A percentile compares a stretch with the other conserved stretches of the same genome.
Evolutionary conservation across 495 filamentous ascomycete species (phyloP).

Genomic region (Aspergillus bertholletiae): DNA sequence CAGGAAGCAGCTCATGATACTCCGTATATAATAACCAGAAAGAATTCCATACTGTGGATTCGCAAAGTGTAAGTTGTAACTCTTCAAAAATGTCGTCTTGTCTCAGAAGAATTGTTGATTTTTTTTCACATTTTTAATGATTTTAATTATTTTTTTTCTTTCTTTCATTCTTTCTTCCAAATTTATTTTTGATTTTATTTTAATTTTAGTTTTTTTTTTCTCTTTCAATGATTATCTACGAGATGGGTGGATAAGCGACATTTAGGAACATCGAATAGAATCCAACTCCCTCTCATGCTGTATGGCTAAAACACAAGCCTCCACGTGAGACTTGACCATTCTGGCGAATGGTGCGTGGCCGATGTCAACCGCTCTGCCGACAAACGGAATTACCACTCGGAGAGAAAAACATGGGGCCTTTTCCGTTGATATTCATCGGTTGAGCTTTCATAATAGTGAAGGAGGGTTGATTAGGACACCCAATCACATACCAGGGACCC

Average conservation of each 20-base stretch:
- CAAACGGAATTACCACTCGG: constrained; percentile 10
- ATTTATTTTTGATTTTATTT: background rate
- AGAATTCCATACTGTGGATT: no score
- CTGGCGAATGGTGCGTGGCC: background rate
- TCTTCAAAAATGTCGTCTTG: background rate
- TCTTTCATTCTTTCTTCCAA: background rate
- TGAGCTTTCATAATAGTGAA: background rate
- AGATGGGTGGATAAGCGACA: background rate
- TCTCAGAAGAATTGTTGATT: background rate
- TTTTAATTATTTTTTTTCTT: background rate
- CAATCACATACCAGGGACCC: background rate
- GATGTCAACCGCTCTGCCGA: constrained; percentile 7
- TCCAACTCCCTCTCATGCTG: background rate
- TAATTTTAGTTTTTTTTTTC: background rate
- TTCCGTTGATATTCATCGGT: background rate
- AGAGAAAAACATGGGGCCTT: background rate
- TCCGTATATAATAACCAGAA: background rate
- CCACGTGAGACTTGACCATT: constrained; percentile 9
- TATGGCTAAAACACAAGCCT: background rate
- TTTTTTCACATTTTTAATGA: background rate
- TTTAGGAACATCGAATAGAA: background rate
- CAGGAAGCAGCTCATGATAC: background rate
- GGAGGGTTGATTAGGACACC: background rate
- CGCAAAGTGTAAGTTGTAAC: no score
- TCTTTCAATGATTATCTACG: background rate